Base-by-base conservation (phyloP, 2,329 filamentous ascomycete genomes). In the Paecilomyces variotii region DNA sequence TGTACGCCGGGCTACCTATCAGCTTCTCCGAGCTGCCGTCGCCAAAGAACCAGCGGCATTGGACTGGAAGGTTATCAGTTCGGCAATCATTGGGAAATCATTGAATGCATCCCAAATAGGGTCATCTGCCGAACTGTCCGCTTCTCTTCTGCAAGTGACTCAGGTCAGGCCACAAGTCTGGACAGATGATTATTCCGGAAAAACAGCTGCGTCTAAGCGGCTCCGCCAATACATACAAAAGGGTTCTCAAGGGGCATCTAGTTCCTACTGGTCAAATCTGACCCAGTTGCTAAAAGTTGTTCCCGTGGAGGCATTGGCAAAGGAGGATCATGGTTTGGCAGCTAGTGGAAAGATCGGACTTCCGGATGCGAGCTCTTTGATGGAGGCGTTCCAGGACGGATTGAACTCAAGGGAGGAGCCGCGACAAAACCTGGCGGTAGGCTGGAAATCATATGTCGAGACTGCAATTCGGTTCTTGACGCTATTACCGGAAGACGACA, bases 201-300 rank as follows among this genome's bases (percentile, higher is more conserved):
- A 86, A 69, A 82, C 81, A 30, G 69, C 80, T 6, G 82, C 72
- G 59, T 80, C 74, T 60, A 83, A 78, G 60, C 76, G 87, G 25
- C 73, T 99, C 3, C 82, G 84, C 55, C 78, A 85, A 7, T 94
- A 95, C 64, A 78, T 97, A 5, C 86, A 89, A 61, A 89, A 87
- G 66, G 93, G 94, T 2, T 96, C 93, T 0, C 90, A 97, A 67
- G 84, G 86, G n/a, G 88, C 88, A 2, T 79, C 84, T 0, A 75
- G 80, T 2, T 82, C 80, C 9, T 96, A 87, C 68, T 99, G 94
- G 94, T 74, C 80, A 27, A 83, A 82, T 14, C 71, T 96, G 32
- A 79, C 82, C 45, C 77, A 79, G 30, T 74, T 97, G 0, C 70
- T 96, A 55, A 70, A 74, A 26, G 70, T 70, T 5, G 65, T 89